phyloP scores from a whole-genome alignment of 805 yeast genomes.

The Candida nonsorbophila region DNA sequence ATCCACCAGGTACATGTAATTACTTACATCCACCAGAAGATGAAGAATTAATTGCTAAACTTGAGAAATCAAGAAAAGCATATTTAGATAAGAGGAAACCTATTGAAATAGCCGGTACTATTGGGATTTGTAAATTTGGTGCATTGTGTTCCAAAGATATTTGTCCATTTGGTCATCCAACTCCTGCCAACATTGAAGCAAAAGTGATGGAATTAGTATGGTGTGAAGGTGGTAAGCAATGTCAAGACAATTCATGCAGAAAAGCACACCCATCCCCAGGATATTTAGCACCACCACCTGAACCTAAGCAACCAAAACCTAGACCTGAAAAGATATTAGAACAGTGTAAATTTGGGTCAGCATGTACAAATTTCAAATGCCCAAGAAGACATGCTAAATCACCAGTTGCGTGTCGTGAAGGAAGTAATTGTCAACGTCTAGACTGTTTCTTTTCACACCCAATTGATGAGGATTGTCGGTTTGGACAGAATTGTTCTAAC shows the following conservation, averaged over 20 bases:
- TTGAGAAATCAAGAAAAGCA: conserved; percentile 57
- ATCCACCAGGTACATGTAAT: conserved; percentile 77
- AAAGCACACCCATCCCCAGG: conserved; percentile 81
- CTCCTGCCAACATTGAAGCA: conserved; percentile 75
- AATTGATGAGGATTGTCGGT: conserved; percentile 71
- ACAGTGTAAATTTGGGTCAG: conserved; percentile 74
- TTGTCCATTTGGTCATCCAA: conserved; percentile 90
- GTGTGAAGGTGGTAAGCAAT: conserved; percentile 69
- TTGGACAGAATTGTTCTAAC: conserved; percentile 71
- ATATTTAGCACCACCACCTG: conserved; percentile 17
- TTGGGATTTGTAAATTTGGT: conserved; percentile 72
- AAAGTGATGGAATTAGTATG: conserved; percentile 63
- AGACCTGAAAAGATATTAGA: conserved; percentile 45
- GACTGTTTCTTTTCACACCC: conserved; percentile 87
- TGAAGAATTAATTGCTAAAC: conserved; percentile 61
- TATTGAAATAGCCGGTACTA: conserved; percentile 37
- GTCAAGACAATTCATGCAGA: conserved; percentile 57
- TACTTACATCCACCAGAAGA: conserved; percentile 85
- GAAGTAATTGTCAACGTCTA: conserved; percentile 67
- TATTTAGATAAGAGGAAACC: conserved; percentile 35
- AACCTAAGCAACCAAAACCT: conserved; percentile 7
- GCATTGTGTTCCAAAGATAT: conserved; percentile 66
- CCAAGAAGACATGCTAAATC: conserved; percentile 81
- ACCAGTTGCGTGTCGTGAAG: conserved; percentile 73
- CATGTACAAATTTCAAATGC: conserved; percentile 75